Percentiles rank a stretch among this genome's conserved stretches.
phyloP scores from a whole-genome alignment of 129 eudicot species.

The Escallonia rubra region DNA sequence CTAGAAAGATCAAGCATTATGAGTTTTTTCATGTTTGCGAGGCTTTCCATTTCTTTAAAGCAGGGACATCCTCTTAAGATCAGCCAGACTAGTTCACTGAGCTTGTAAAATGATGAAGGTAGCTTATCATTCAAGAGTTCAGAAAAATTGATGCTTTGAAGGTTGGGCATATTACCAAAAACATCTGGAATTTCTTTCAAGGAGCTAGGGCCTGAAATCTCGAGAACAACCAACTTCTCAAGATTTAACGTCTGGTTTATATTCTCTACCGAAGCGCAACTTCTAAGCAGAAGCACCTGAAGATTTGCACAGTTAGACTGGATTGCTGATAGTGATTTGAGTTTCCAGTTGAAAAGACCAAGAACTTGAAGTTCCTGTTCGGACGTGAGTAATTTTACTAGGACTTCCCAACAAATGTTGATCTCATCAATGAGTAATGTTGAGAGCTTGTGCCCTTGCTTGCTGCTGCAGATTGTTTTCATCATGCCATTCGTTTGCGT shows the following conservation, averaged over 20 bases:
- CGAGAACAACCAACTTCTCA: constrained; percentile 1
- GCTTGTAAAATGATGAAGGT: too few species aligned
- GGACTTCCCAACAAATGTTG: not conserved
- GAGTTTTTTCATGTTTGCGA: too few species aligned
- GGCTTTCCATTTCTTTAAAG: too few species aligned
- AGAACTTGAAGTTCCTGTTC: not conserved
- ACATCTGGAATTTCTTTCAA: constrained; percentile 4
- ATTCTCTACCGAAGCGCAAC: not conserved
- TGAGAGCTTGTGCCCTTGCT: not conserved
- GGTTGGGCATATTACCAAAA: not conserved
- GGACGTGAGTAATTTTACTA: not conserved
- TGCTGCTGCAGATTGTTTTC: not conserved
- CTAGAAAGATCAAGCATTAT: too few species aligned
- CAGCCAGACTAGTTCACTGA: too few species aligned
- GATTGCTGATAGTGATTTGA: not conserved
- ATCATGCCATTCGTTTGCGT: not conserved
- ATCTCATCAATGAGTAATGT: constrained; percentile 6
- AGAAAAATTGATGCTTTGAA: too few species aligned
- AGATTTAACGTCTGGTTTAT: not conserved
- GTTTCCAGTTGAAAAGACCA: not conserved
- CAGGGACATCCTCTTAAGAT: too few species aligned
- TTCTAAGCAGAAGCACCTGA: constrained; percentile 4
- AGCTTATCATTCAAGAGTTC: too few species aligned
- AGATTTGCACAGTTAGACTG: not conserved
- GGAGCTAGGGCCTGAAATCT: constrained; percentile 12